Evolutionary conservation across 1,284 basidiomycete species (phyloP), one percentile per base, ranked within the genome.

Genomic region (Ustilago cynodontis): DNA sequence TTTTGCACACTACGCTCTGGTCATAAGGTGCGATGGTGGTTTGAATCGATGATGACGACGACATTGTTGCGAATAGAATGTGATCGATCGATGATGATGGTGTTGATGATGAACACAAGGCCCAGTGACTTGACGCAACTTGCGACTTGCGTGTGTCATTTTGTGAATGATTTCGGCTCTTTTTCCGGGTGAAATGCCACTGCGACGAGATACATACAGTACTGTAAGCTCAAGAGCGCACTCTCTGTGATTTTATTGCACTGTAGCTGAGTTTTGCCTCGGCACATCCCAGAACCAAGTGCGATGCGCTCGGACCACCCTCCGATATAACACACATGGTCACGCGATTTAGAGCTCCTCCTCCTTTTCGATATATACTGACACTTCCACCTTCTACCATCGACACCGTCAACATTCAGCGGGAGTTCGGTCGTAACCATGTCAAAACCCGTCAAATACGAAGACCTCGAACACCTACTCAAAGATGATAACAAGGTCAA

Each of bases 401-500:
- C 45, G 10, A 13, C 53, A 26, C 13, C 20, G 35, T 6, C 31
- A 6, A 33, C 31, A 33, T 33, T 10, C 5, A 33, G 31, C 31
- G 31, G 31, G 11, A 33, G 31, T 11, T 14, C 37, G 13, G 16
- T 14, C 37, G 20, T 16, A n/a, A 24, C 29, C 49, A 69, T 77
- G 69, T 56, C 74, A n/a, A 59, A 61, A 43, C 43, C 61, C 18
- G 52, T 76, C 62, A 61, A 55, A 11, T 79, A 77, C 58, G 9
- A 53, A 26, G 77, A 81, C 18, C 65, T 81, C 41, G 79, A 75
- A 52, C 61, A 65, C 49, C 74, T 84, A 24, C 88, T 95, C 60
- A 78, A 84, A 59, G 24, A 90, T 81, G 93, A 94, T 86, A 90
- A 88, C 86, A 96, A 95, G 87, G 91, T 98, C 84, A 97, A 97